Conservation (phyloP, 1,284 basidiomycete species). For the Exobasidium rhododendri region DNA sequence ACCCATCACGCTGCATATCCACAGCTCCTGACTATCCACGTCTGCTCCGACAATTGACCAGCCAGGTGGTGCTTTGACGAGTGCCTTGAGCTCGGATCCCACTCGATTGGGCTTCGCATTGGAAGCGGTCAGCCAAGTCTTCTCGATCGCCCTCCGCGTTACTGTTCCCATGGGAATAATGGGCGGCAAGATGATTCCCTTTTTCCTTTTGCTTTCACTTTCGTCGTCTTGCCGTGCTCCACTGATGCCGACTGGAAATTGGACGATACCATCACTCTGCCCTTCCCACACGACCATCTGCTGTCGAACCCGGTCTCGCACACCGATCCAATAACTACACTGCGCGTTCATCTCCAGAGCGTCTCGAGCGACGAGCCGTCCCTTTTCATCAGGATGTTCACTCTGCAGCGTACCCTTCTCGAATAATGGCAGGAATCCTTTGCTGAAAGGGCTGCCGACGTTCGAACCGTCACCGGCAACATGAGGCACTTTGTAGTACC, state of each 20-base stretch:
- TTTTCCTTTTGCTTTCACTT: slow-evolving; percentile 59
- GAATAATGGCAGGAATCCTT: slow-evolving; percentile 82
- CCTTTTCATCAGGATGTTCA: slow-evolving; percentile 52
- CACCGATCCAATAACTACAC: slow-evolving; percentile 97
- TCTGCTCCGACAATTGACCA: slow-evolving; percentile 96
- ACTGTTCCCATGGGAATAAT: slow-evolving; percentile 98
- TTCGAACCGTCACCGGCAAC: slow-evolving; percentile 91
- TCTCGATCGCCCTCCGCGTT: slow-evolving; percentile 93
- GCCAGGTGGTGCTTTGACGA: slow-evolving; percentile 89
- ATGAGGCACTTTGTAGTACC: slow-evolving; percentile 90
- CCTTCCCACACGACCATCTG: slow-evolving; percentile 90
- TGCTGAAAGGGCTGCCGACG: slow-evolving; percentile 85
- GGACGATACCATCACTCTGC: slow-evolving; percentile 57
- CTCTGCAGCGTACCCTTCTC: slow-evolving; percentile 66
- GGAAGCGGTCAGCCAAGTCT: slow-evolving; percentile 96
- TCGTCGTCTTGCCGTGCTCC: slow-evolving; percentile 26
- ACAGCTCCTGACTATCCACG: slow-evolving; percentile 97
- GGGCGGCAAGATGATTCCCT: slow-evolving; percentile 90
- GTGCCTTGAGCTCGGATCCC: slow-evolving; percentile 94
- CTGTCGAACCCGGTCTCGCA: slow-evolving; percentile 83
- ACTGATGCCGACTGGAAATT: slow-evolving; percentile 26
- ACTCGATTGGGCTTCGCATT: slow-evolving; percentile 97
- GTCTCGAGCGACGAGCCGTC: slow-evolving; percentile 72
- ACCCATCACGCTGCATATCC: slow-evolving; percentile 98
- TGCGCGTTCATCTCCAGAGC: slow-evolving; percentile 89